A percentile compares a stretch with the other conserved stretches of the same genome.
phyloP scores from a whole-genome alignment of 1,284 basidiomycete genomes.

The Ustilago lituana region DNA sequence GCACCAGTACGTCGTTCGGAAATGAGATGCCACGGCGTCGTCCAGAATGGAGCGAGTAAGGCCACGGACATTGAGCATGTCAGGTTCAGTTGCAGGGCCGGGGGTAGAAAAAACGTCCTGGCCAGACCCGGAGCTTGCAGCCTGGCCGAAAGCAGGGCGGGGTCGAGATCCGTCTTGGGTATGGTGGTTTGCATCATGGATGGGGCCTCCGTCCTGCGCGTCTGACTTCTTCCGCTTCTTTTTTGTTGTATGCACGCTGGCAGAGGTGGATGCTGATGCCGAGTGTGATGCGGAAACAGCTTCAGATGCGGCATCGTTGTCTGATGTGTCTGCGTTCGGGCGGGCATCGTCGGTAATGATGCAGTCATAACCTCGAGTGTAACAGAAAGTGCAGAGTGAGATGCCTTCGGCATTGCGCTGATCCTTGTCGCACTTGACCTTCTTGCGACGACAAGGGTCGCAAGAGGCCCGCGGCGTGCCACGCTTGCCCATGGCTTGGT shows the following conservation, averaged over 20 bases:
- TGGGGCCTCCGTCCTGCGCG: neutral
- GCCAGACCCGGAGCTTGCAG: neutral
- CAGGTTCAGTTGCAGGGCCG: constrained; percentile 10
- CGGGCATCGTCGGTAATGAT: constrained; percentile 39
- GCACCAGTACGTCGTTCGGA: constrained; percentile 38
- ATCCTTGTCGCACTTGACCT: constrained; percentile 49
- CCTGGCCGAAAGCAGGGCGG: neutral
- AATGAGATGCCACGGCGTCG: constrained; percentile 31
- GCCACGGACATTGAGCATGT: constrained; percentile 33
- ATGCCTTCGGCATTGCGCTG: constrained; percentile 42
- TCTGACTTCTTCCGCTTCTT: constrained; percentile 33
- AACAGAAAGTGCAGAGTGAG: constrained; percentile 40
- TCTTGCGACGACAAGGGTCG: constrained; percentile 49
- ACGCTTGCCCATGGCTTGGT: constrained; percentile 33
- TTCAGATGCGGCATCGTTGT: constrained; percentile 4
- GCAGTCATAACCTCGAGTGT: constrained; percentile 32
- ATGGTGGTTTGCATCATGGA: neutral
- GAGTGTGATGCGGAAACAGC: no score
- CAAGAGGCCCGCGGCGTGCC: constrained; percentile 48
- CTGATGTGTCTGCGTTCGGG: constrained; percentile 13
- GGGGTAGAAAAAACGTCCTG: constrained; percentile 13
- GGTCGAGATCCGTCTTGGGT: neutral
- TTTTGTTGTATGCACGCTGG: neutral
- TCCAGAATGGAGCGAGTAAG: constrained; percentile 33
- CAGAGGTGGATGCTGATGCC: constrained; percentile 1